Conservation (phyloP, 176 grass and related monocot genomes). For the Chloris gayana region DNA sequence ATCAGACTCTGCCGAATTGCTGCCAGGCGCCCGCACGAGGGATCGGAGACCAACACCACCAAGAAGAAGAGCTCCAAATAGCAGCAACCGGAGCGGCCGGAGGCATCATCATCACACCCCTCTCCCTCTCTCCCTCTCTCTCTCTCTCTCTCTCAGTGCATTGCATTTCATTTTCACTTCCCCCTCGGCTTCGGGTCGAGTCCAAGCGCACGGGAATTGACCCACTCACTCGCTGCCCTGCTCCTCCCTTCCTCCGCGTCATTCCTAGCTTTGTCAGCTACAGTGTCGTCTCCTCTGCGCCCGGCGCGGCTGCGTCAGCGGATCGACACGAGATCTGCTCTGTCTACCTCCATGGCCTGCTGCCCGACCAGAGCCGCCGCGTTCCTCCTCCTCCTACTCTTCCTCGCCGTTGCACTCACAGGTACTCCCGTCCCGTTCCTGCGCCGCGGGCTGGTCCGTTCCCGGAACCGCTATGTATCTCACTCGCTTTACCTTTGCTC, state of each 20-base stretch:
- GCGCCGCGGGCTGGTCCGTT: too few relatives aligned
- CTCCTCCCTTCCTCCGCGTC: background rate
- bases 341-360: slow-evolving; percentile 17
- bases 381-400: slow-evolving; percentile 29
- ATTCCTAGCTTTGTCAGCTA: background rate
- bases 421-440: too few relatives aligned
- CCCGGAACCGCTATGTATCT: background rate
- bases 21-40: slow-evolving; percentile 18
- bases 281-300: background rate
- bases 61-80: slow-evolving; percentile 26
- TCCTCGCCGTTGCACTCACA: background rate
- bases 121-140: background rate
- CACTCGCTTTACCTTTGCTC: background rate
- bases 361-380: slow-evolving; percentile 17
- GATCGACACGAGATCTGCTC: slow-evolving; percentile 1
- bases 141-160: background rate
- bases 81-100: slow-evolving; percentile 23
- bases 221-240: background rate
- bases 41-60: background rate
- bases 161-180: background rate
- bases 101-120: slow-evolving; percentile 11
- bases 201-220: slow-evolving; percentile 42
- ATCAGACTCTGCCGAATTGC: slow-evolving; percentile 41
- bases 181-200: background rate
- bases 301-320: background rate